Evolutionary conservation across 2,329 filamentous ascomycete genomes (phyloP).

Genomic region (Trichoderma asperellum): DNA sequence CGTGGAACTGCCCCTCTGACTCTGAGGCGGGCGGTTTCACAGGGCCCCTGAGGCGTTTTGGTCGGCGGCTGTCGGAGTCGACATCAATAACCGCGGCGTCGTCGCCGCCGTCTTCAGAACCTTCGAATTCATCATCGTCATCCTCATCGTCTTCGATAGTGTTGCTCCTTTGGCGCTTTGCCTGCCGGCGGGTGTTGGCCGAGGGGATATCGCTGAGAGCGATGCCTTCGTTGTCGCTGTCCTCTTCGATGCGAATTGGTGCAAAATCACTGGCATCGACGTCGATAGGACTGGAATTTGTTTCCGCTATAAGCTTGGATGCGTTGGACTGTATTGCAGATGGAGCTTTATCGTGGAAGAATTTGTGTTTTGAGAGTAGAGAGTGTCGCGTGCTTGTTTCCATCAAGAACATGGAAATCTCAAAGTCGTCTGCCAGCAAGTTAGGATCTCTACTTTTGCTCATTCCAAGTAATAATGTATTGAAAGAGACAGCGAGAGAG

Average conservation of each 20-base stretch:
- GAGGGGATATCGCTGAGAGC: slow-evolving; percentile 44
- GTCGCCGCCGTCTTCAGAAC: slow-evolving; percentile 38
- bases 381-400: slow-evolving; percentile 85
- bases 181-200: slow-evolving; percentile 33
- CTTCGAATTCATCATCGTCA: slow-evolving; percentile 37
- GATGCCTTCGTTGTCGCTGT: slow-evolving; percentile 43
- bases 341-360: slow-evolving; percentile 64
- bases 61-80: slow-evolving; percentile 47
- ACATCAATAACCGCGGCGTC: slow-evolving; percentile 44
- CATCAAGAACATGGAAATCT: slow-evolving; percentile 91
- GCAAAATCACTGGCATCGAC: slow-evolving; percentile 50
- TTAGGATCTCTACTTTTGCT: slow-evolving; percentile 30
- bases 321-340: slow-evolving; percentile 64
- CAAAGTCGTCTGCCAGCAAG: slow-evolving; percentile 76
- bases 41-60: slow-evolving; percentile 50
- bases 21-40: slow-evolving; percentile 35
- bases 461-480: neutral
- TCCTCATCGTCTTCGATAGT: slow-evolving; percentile 34
- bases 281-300: slow-evolving; percentile 57
- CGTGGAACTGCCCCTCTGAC: slow-evolving; percentile 37
- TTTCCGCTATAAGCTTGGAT: slow-evolving; percentile 61
- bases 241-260: slow-evolving; percentile 54
- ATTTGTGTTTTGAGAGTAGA: slow-evolving; percentile 82
- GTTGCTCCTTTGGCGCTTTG: slow-evolving; percentile 39
- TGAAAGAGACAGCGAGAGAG: neutral